Percentiles rank a stretch among this genome's conserved stretches.
phyloP scores from a whole-genome alignment of 805 yeast species.

The Nakazawaea peltata region DNA sequence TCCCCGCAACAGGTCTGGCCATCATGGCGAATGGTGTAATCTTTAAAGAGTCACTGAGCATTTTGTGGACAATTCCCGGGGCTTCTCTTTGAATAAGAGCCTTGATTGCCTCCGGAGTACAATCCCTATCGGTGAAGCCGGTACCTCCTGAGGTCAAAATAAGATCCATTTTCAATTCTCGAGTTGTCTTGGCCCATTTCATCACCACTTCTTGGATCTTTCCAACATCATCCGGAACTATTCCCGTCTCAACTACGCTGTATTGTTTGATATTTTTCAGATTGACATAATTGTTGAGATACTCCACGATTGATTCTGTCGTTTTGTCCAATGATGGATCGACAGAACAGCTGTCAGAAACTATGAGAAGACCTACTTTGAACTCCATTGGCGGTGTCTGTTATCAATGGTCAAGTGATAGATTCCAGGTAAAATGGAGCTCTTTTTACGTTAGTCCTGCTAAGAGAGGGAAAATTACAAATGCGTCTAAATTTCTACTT shows the following conservation, averaged over 20 bases:
- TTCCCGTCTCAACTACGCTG: slow-evolving; percentile 11
- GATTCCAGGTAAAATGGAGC: too few species aligned
- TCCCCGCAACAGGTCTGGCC: slow-evolving; percentile 45
- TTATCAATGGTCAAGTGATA: too few species aligned
- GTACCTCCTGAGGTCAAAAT: slow-evolving; percentile 48
- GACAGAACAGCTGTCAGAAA: slow-evolving; percentile 31
- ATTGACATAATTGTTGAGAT: slow-evolving; percentile 10
- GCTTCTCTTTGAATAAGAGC: slow-evolving; percentile 35
- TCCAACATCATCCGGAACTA: slow-evolving; percentile 29
- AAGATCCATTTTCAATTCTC: slow-evolving; percentile 17
- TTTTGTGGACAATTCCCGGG: slow-evolving; percentile 40
- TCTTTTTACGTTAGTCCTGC: too few species aligned
- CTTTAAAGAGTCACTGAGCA: slow-evolving; percentile 33
- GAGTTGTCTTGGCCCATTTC: slow-evolving; percentile 18
- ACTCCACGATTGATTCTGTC: slow-evolving; percentile 18
- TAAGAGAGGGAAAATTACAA: too few species aligned
- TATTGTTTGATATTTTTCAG: slow-evolving; percentile 3
- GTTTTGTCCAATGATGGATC: slow-evolving; percentile 26
- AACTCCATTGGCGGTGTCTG: slow-evolving; percentile 13
- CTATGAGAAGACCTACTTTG: slow-evolving; percentile 26
- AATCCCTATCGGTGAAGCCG: slow-evolving; percentile 36
- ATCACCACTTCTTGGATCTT: slow-evolving; percentile 22
- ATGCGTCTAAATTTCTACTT: too few species aligned
- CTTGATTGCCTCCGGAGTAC: slow-evolving; percentile 42
- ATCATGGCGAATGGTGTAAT: slow-evolving; percentile 41